These are phyloP conservation scores for Trichosporon coremiiforme DNA, from an alignment of 1,284 basidiomycete genomes.

Conservation along the genomic window DNA sequence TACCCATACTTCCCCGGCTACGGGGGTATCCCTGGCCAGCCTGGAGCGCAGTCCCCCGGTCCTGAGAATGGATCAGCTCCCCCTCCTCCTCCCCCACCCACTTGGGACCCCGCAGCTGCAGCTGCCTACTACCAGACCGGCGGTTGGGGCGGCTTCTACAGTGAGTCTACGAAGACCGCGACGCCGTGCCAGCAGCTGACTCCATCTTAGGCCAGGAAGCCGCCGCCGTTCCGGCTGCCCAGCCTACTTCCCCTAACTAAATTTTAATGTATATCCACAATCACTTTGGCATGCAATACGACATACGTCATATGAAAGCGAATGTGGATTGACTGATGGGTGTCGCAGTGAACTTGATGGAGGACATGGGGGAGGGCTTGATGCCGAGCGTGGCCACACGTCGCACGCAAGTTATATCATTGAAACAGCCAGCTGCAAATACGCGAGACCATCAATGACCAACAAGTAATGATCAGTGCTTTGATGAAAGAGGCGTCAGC, in stretches of 20 bases:
- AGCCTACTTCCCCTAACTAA: constrained; percentile 9
- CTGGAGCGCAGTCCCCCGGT: constrained; percentile 35
- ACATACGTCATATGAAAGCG: neutral
- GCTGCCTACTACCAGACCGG: constrained; percentile 47
- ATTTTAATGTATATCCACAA: constrained; percentile 3
- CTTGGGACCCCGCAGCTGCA: constrained; percentile 48
- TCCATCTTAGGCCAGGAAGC: constrained; percentile 18
- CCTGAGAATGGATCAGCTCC: constrained; percentile 20
- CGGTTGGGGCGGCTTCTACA: constrained; percentile 52
- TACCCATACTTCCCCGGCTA: constrained; percentile 53
- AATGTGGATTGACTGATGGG: neutral
- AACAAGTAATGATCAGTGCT: neutral
- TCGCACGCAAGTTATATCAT: no score
- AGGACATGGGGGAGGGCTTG: neutral
- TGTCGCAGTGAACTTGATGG: no score
- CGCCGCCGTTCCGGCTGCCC: neutral
- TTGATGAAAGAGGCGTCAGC: neutral
- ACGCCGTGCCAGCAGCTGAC: constrained; percentile 13
- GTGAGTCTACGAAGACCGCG: constrained; percentile 33
- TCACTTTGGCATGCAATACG: constrained; percentile 15
- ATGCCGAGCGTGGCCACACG: no score
- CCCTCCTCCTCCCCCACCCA: constrained; percentile 20
- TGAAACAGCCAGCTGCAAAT: neutral
- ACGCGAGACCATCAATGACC: neutral
- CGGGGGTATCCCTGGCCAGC: constrained; percentile 48